Percentiles rank a stretch among this genome's conserved stretches.
Evolutionary conservation across 805 yeast genomes (phyloP).

Genomic region (Barnettozyma pratensis): DNA sequence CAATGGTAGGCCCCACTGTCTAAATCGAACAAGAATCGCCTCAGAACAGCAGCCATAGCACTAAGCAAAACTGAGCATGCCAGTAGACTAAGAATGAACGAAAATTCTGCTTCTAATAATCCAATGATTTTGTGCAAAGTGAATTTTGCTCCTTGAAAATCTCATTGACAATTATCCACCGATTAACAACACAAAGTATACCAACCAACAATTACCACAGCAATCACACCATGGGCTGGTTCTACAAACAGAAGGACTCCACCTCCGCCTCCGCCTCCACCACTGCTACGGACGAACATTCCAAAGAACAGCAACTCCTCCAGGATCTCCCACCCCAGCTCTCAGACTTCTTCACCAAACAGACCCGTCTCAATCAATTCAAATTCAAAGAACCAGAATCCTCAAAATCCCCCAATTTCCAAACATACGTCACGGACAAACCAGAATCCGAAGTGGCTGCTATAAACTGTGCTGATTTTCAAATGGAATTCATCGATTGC

Average conservation of each 20-base stretch:
- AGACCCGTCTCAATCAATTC: neutral
- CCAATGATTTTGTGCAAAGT: too few species aligned
- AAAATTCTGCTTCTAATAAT: too few species aligned
- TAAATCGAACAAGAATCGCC: too few species aligned
- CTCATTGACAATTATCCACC: too few species aligned
- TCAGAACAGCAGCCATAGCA: too few species aligned
- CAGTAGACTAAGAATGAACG: too few species aligned
- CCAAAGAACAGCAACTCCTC: conserved; percentile 1
- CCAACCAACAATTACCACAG: too few species aligned
- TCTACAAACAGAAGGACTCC: neutral
- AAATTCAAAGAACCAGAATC: neutral
- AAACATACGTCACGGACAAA: neutral
- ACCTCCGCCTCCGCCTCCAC: too few species aligned
- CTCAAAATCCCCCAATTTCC: neutral
- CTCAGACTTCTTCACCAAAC: neutral
- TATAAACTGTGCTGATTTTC: conserved; percentile 21
- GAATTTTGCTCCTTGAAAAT: too few species aligned
- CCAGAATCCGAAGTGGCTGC: conserved; percentile 1
- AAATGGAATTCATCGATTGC: conserved; percentile 17
- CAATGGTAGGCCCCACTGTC: too few species aligned
- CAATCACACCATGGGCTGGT: conserved; percentile 2
- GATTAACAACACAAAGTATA: too few species aligned
- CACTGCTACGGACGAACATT: neutral
- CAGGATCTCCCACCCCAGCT: conserved; percentile 4
- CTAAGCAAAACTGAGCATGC: too few species aligned